Percentiles rank a stretch among this genome's conserved stretches.
Conservation (phyloP, 1,284 basidiomycete species). For the Mycena sp. region DNA sequence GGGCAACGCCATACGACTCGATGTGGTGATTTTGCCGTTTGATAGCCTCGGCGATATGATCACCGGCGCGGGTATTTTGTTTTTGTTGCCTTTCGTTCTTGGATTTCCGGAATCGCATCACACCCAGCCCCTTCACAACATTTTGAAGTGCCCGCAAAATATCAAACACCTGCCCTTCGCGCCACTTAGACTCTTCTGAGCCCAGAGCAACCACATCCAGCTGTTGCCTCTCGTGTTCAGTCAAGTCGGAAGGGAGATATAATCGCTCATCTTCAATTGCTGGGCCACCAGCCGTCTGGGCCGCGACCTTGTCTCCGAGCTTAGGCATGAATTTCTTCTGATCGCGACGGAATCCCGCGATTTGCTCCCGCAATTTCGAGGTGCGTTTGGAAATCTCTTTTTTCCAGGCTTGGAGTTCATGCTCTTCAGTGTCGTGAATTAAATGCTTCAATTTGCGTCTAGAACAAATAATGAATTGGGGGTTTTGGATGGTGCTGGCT, state of each 20-base stretch:
- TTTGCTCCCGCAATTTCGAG: background rate
- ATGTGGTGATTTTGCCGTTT: background rate
- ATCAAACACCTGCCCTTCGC: constrained; percentile 32
- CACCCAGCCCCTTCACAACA: constrained; percentile 20
- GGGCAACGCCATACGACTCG: too few species aligned
- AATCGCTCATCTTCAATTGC: background rate
- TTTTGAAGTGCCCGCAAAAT: constrained; percentile 12
- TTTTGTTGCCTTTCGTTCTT: constrained; percentile 25
- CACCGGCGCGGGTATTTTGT: constrained; percentile 23
- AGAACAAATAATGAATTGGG: background rate
- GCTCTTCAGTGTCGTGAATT: background rate
- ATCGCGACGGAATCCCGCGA: background rate
- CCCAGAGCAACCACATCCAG: constrained; percentile 12
- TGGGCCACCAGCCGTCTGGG: background rate
- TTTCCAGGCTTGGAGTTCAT: background rate
- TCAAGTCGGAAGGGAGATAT: background rate
- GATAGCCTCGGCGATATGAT: background rate
- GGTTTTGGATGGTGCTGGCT: background rate
- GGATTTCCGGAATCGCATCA: constrained; percentile 16
- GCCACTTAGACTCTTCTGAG: constrained; percentile 18
- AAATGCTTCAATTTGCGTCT: background rate
- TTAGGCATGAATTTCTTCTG: background rate
- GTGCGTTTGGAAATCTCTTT: background rate
- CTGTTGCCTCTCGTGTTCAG: constrained; percentile 3
- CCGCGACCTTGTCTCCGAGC: background rate